These are phyloP conservation scores for Podila epicladia DNA, from an alignment of 192 early-diverging fungal species.

Conservation along the genomic window DNA sequence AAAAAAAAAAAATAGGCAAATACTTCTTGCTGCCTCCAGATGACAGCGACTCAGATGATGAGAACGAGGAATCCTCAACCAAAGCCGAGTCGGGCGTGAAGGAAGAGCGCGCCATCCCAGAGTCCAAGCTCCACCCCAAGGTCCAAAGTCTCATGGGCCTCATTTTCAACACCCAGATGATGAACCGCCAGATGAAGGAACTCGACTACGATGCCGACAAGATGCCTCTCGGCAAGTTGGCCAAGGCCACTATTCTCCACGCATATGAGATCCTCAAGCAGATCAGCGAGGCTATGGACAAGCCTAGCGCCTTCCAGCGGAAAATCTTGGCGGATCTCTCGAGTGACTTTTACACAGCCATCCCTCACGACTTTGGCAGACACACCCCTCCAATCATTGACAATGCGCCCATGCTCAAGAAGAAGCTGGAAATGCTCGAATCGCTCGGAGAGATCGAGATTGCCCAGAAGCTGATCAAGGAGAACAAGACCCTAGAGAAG, in stretches of 20 bases:
- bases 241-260: slow-evolving; percentile 65
- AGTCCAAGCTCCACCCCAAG: slow-evolving; percentile 55
- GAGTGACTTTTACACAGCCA: slow-evolving; percentile 74
- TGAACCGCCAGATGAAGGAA: slow-evolving; percentile 62
- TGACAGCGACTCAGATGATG: slow-evolving; percentile 65
- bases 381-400: slow-evolving; percentile 62
- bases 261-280: slow-evolving; percentile 67
- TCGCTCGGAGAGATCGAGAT: slow-evolving; percentile 75
- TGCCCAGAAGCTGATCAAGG: slow-evolving; percentile 65
- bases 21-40: slow-evolving; percentile 76
- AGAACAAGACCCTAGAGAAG: slow-evolving; percentile 39
- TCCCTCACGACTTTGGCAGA: slow-evolving; percentile 72
- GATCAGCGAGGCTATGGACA: slow-evolving; percentile 58
- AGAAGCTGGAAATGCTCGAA: slow-evolving; percentile 74
- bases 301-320: background rate
- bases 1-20: slow-evolving; percentile 21
- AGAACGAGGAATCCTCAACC: slow-evolving; percentile 19
- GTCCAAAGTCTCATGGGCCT: slow-evolving; percentile 72
- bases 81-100: slow-evolving; percentile 19
- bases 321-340: slow-evolving; percentile 43
- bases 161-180: slow-evolving; percentile 76
- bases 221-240: slow-evolving; percentile 82
- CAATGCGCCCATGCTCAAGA: slow-evolving; percentile 55
- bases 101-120: slow-evolving; percentile 28
- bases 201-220: slow-evolving; percentile 80